phyloP scores from a whole-genome alignment of 2,329 filamentous ascomycete species.

The Purpureocillium takamizusanense region DNA sequence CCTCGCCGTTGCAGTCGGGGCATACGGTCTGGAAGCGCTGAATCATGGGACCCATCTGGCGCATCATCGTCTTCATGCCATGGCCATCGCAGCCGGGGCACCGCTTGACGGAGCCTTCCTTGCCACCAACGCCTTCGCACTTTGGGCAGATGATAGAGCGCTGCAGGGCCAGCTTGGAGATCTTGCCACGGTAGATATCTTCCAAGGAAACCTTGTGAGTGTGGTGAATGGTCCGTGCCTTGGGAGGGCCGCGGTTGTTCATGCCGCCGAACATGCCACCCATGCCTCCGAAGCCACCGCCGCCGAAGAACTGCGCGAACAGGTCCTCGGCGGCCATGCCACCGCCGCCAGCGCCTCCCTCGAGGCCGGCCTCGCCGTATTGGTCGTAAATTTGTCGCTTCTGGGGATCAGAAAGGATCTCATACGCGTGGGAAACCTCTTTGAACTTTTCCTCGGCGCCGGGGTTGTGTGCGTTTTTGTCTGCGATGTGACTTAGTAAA shows the following conservation, averaged over 20 bases:
- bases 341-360: conserved; percentile 68
- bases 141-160: conserved; percentile 95
- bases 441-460: conserved; percentile 97
- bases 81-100: conserved; percentile 85
- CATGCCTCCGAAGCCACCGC: conserved; percentile 53
- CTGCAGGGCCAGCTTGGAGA: conserved; percentile 93
- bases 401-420: conserved; percentile 83
- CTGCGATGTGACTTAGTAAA: conserved; percentile 33
- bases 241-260: conserved; percentile 68
- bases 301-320: conserved; percentile 94
- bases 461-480: conserved; percentile 94
- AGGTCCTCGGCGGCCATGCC: conserved; percentile 95
- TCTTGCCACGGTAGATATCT: conserved; percentile 96
- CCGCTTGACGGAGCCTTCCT: conserved; percentile 94
- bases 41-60: conserved; percentile 99
- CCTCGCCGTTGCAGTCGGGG: conserved; percentile 95
- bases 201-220: conserved; percentile 97
- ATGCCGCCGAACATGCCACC: conserved; percentile 74
- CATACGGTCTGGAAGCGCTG: conserved; percentile 99
- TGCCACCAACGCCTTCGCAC: conserved; percentile 89
- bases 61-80: conserved; percentile 99
- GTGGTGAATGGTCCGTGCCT: conserved; percentile 95
- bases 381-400: conserved; percentile 93
- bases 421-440: conserved; percentile 91
- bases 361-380: conserved; percentile 93